phyloP scores from a whole-genome alignment of 164 flowering plant genomes.

The Stephania japonica region DNA sequence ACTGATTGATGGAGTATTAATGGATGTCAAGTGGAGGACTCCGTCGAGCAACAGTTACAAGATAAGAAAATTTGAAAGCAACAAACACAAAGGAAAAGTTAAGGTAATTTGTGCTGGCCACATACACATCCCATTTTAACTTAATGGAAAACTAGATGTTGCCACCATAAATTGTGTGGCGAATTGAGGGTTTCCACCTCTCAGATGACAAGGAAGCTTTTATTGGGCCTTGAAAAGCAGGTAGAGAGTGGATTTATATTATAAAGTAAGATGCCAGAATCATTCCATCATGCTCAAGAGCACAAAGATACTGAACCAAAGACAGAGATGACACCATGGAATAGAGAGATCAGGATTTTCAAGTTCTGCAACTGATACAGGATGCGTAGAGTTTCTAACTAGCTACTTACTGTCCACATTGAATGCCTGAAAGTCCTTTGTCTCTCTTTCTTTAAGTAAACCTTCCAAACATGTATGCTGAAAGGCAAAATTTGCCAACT shows the following conservation, averaged over 20 bases:
- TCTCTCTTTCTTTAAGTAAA: not conserved
- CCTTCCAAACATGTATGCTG: not conserved
- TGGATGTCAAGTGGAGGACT: not conserved
- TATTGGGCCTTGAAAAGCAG: not conserved
- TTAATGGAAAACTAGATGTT: slow-evolving; percentile 13
- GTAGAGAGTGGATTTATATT: not conserved
- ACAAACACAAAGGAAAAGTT: not conserved
- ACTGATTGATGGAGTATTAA: not conserved
- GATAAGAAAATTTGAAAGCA: not conserved
- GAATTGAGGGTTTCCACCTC: slow-evolving; percentile 4
- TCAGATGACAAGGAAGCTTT: not conserved
- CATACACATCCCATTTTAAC: not conserved
- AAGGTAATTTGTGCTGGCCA: slow-evolving; percentile 4
- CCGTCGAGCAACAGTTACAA: not conserved
- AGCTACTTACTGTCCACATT: no score
- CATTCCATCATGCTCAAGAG: not conserved
- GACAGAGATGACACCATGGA: not conserved
- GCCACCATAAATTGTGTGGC: slow-evolving; percentile 13
- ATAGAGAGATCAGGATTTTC: not conserved
- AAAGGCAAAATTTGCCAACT: not conserved
- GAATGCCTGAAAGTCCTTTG: no score
- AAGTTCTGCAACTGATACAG: not conserved
- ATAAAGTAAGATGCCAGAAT: not conserved
- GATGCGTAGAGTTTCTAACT: no score
- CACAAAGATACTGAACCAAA: not conserved